Evolutionary conservation across 1,284 basidiomycete genomes (phyloP).

Genomic region (Rhodotorula sp.): DNA sequence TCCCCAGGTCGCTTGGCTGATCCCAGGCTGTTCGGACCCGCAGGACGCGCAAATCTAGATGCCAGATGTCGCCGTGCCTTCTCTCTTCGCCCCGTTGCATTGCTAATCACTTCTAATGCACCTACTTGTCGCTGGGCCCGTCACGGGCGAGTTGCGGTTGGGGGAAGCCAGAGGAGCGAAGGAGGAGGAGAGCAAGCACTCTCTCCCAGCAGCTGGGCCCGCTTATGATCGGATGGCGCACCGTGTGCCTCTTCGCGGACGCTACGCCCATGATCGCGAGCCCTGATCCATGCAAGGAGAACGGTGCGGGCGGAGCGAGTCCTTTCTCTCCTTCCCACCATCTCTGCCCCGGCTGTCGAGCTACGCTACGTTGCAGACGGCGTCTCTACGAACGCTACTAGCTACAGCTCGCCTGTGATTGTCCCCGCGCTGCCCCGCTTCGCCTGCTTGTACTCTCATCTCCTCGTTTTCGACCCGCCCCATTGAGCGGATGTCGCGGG

Average conservation of each 20-base stretch:
- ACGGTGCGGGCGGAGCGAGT: no score
- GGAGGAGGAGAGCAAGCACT: not conserved
- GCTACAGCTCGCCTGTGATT: no score
- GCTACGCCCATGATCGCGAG: no score
- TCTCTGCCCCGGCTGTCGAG: no score
- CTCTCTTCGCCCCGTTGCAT: not conserved
- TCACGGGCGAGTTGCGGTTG: no score
- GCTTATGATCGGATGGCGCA: no score
- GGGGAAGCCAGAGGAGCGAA: not conserved
- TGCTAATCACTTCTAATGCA: not conserved
- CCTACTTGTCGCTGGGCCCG: not conserved
- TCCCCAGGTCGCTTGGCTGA: not conserved
- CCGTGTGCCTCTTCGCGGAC: no score
- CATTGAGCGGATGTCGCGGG: not conserved
- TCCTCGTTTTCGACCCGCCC: not conserved
- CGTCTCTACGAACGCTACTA: no score
- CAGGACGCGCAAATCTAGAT: not conserved
- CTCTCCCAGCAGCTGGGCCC: no score
- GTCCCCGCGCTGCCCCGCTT: not conserved
- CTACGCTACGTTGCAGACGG: not conserved
- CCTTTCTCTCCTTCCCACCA: no score
- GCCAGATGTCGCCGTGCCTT: not conserved
- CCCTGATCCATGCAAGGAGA: no score
- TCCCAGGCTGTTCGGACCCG: not conserved
- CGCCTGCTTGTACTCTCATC: not conserved